Evolutionary conservation across 75 land plant species (phyloP), one percentile per base, ranked within the genome.

Genomic region (Pinus taeda): DNA sequence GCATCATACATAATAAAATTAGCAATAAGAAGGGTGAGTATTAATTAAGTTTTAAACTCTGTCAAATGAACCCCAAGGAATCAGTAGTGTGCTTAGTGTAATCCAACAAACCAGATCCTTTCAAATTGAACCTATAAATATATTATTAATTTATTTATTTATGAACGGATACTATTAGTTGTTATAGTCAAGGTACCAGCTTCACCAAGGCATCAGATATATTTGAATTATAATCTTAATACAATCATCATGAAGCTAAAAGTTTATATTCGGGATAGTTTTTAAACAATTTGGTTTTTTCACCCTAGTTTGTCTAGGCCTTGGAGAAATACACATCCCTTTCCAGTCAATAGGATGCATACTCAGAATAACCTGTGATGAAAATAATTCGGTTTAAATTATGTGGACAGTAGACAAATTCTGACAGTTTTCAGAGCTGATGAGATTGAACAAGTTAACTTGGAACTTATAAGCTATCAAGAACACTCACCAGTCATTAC

Each of bases 401-500:
- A 33, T n/a, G n/a, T n/a, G n/a, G n/a, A n/a, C n/a, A n/a, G n/a
- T 11, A 17, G 17, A 36, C 15, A 12, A 65, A 4, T 65, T 36
- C 33, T 65, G 39, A 65, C 69, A 15, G 42, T 24, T 33, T 15
- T 65, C 42, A 15, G 39, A 33, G 69, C 39, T 64, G 67, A 4
- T 33, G 18, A 64, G 33, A 15, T 64, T 49, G 33, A 33, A 49
- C 55, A 49, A 49, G 55, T 9, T 49, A 49, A 49, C 12, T 49
- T 49, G 55, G 9, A 49, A 49, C 55, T 49, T 49, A 9, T 9
- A 49, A 9, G 55, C 11, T 49, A 49, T 49, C 12, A 9, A 9
- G 55, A 49, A 49, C 9, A 11, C 55, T 49, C 55, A 21, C 88
- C 88, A 62, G 88, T 86, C 59, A 84, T 86, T 15, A 86, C 80